These are phyloP conservation scores for Atalantia buxifolia DNA, from an alignment of 345 rosid species.

Conservation along the genomic window DNA sequence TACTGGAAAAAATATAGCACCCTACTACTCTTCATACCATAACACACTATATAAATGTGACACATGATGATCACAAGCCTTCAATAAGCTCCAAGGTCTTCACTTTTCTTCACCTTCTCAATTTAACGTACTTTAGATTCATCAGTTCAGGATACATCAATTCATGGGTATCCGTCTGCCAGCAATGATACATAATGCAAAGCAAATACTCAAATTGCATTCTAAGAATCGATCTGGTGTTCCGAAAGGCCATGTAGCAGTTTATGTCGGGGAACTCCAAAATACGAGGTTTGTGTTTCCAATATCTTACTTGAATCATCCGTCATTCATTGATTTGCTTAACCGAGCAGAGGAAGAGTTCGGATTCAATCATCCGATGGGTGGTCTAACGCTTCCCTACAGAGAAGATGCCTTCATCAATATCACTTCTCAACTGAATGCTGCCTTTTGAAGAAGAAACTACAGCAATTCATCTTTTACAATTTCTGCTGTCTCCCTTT, in stretches of 20 bases:
- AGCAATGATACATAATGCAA: slow-evolving; percentile 20
- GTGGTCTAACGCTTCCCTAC: slow-evolving; percentile 26
- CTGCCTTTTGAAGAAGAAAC: neutral
- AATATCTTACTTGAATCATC: slow-evolving; percentile 32
- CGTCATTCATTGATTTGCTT: slow-evolving; percentile 33
- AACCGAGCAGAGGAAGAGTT: slow-evolving; percentile 24
- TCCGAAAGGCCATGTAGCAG: slow-evolving; percentile 44
- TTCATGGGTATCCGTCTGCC: slow-evolving; percentile 32
- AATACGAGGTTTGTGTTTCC: slow-evolving; percentile 44
- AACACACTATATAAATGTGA: neutral
- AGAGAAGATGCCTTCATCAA: slow-evolving; percentile 22
- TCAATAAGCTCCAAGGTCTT: neutral
- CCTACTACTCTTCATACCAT: neutral
- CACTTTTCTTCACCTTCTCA: neutral
- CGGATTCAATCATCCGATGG: slow-evolving; percentile 25
- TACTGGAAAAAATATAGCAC: neutral
- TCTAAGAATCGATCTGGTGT: slow-evolving; percentile 6
- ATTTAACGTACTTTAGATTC: neutral
- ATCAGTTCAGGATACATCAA: no score
- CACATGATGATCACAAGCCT: neutral
- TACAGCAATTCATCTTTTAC: neutral
- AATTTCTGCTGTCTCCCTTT: neutral
- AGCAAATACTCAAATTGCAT: slow-evolving; percentile 25
- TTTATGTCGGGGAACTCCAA: slow-evolving; percentile 39
- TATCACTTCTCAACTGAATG: slow-evolving; percentile 9